These are phyloP conservation scores for Kodamaea nitidulidarum DNA, from an alignment of 805 yeast genomes.

Conservation along the genomic window DNA sequence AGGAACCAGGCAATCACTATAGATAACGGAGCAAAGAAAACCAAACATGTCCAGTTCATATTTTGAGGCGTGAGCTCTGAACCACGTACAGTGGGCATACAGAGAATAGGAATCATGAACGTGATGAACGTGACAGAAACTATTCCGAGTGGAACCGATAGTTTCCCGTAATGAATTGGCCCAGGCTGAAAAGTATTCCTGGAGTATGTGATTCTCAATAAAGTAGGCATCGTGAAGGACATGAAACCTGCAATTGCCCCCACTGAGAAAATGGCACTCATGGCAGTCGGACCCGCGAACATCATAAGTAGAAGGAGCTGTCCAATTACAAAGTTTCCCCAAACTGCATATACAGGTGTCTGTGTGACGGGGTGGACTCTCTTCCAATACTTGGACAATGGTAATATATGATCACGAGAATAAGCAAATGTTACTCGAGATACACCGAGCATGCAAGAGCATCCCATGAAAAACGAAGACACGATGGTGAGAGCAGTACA, in stretches of 20 bases:
- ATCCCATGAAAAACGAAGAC: slow-evolving; percentile 48
- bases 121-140: slow-evolving; percentile 46
- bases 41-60: slow-evolving; percentile 59
- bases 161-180: slow-evolving; percentile 61
- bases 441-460: slow-evolving; percentile 60
- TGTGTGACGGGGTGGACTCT: slow-evolving; percentile 47
- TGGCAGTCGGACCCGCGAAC: slow-evolving; percentile 63
- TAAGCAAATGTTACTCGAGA: slow-evolving; percentile 65
- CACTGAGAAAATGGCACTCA: slow-evolving; percentile 67
- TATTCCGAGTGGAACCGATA: slow-evolving; percentile 44
- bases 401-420: slow-evolving; percentile 66
- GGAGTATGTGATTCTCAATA: slow-evolving; percentile 54
- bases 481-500: slow-evolving; percentile 39
- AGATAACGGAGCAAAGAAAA: slow-evolving; percentile 57
- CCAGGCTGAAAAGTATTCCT: slow-evolving; percentile 54
- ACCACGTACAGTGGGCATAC: slow-evolving; percentile 47
- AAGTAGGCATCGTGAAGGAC: slow-evolving; percentile 62
- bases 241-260: slow-evolving; percentile 68
- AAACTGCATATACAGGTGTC: slow-evolving; percentile 65
- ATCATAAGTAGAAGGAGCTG: slow-evolving; percentile 52
- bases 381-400: slow-evolving; percentile 48
- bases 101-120: slow-evolving; percentile 56
- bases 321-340: slow-evolving; percentile 54
- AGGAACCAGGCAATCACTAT: slow-evolving; percentile 48
- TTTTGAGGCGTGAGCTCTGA: slow-evolving; percentile 30